A percentile compares a stretch with the other conserved stretches of the same genome.
Evolutionary conservation across 1,139 yeast genomes (phyloP).

Genomic region (Candida smagusa): DNA sequence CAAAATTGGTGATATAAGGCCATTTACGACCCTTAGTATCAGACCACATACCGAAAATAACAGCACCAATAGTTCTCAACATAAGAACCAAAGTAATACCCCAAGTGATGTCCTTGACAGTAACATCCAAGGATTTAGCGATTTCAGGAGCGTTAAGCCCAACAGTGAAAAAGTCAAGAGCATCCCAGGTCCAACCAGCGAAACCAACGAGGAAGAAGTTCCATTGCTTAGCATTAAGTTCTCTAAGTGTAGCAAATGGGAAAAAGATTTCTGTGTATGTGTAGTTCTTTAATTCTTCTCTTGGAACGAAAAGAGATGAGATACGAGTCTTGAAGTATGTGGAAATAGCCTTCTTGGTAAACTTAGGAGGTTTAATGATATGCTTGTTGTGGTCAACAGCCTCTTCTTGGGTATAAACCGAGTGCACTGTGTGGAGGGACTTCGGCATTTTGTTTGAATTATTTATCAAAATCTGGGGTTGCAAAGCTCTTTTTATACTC

Average conservation of each 20-base stretch:
- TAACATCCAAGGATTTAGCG: slow-evolving; percentile 48
- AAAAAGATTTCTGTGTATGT: slow-evolving; percentile 28
- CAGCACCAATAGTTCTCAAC: slow-evolving; percentile 78
- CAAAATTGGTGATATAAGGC: slow-evolving; percentile 58
- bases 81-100: slow-evolving; percentile 76
- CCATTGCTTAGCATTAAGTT: slow-evolving; percentile 53
- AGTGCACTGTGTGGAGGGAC: slow-evolving; percentile 5
- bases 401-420: slow-evolving; percentile 11
- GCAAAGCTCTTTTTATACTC: too few species aligned
- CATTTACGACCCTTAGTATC: slow-evolving; percentile 72
- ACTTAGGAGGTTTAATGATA: slow-evolving; percentile 31
- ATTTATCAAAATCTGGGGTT: too few species aligned
- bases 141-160: slow-evolving; percentile 56
- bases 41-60: slow-evolving; percentile 62
- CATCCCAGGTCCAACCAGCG: slow-evolving; percentile 76
- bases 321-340: slow-evolving; percentile 11
- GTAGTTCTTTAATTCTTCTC: slow-evolving; percentile 7
- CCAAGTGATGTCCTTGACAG: slow-evolving; percentile 63
- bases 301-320: slow-evolving; percentile 14
- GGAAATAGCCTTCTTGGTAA: slow-evolving; percentile 15
- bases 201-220: slow-evolving; percentile 61
- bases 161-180: slow-evolving; percentile 74
- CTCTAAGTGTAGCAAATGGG: slow-evolving; percentile 50
- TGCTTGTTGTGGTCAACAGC: slow-evolving; percentile 27
- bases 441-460: neutral